Evolutionary conservation across 2,329 filamentous ascomycete species (phyloP), one percentile per base, ranked within the genome.

Genomic region (Hypoxylon sp.): DNA sequence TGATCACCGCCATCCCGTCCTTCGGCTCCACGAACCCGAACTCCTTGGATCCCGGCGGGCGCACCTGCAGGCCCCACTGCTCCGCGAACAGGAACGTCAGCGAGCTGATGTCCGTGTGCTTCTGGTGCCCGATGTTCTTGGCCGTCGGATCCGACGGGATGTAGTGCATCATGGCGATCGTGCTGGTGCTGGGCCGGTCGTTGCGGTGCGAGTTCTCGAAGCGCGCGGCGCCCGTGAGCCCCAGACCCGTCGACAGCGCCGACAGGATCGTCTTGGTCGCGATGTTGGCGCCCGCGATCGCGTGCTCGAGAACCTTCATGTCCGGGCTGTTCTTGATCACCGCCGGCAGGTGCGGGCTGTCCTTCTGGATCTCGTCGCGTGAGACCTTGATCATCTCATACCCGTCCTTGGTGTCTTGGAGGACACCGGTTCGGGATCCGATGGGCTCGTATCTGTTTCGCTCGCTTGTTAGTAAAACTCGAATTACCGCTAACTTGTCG

Each of bases 21-120:
- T 82, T 82, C 56, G 87, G 86, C 64, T 79, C 83, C 8, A 89
- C 85, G 77, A 86, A 88, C 49, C 82, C 82, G 81, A 86, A 87
- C 74, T 83, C 81, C 33, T 80, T 78, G 7, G 80, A 77, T 17
- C 82, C 83, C 2, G 86, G 86, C 0, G 85, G 84, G 2, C 84
- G 83, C 68, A 88, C 82, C 77, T 89, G 87, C 31, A 89, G 82
- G 6, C 87, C 87, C 84, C 85, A 86, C 77, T 87, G 82, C 77
- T 86, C 82, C 73, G 79, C 82, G 81, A 88, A 88, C 46, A 89
- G 82, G 51, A 88, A 78, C 6, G 86, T 88, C 42, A 88, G 78
- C 17, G 84, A 84, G 75, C 84, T 83, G 77, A 88, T 84, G 78
- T 88, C 86, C 25, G 86, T 88, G 79, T 88, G 86, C 79, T 86